Evolutionary conservation across 176 grass and related monocot species (phyloP).

Genomic region (Avena insularis): DNA sequence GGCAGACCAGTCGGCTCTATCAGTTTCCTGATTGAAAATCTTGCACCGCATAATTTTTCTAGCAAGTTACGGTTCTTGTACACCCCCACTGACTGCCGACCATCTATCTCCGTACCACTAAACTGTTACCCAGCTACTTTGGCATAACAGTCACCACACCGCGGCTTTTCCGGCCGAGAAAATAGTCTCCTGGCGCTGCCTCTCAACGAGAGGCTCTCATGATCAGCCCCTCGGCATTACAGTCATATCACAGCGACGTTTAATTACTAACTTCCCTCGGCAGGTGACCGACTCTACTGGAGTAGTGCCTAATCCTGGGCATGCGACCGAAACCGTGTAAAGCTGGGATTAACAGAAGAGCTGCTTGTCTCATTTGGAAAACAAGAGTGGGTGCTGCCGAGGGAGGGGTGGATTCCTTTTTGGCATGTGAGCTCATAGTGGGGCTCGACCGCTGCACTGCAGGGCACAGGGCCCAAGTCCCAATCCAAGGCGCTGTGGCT

Average conservation of each 20-base stretch:
- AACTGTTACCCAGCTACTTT: neutral
- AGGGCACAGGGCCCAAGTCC: neutral
- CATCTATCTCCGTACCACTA: slow-evolving; percentile 14
- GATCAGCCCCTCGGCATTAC: neutral
- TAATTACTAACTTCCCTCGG: slow-evolving; percentile 19
- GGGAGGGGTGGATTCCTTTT: slow-evolving; percentile 33
- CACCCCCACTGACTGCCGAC: neutral
- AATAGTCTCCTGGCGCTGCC: neutral
- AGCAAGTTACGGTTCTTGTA: neutral
- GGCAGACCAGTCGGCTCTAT: neutral
- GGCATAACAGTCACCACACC: neutral
- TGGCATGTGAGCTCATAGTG: slow-evolving; percentile 40
- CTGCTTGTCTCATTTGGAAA: slow-evolving; percentile 52
- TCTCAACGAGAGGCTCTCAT: no score
- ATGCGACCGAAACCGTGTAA: slow-evolving; percentile 41
- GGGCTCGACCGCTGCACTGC: neutral
- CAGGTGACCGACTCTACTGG: slow-evolving; percentile 21
- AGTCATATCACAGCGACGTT: neutral
- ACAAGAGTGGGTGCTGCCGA: neutral
- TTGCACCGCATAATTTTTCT: no score
- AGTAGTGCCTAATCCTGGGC: neutral
- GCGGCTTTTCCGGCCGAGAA: neutral
- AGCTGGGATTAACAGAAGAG: slow-evolving; percentile 41
- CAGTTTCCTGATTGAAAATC: neutral
- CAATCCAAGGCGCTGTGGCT: neutral